Conservation (phyloP, 2,329 filamentous ascomycete species). For the Fusarium armeniacum region DNA sequence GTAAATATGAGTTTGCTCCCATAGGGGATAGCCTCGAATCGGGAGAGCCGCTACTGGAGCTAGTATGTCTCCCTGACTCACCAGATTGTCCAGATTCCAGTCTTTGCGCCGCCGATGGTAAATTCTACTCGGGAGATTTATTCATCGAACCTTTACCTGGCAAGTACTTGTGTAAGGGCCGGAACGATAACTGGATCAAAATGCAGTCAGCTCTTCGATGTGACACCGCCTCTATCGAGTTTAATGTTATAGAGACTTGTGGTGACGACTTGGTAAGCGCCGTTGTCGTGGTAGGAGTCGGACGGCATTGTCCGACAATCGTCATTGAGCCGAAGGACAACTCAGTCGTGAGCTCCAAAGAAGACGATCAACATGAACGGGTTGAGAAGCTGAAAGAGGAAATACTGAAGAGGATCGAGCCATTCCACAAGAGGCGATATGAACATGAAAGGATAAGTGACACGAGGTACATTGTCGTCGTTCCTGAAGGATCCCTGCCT, state of each 20-base stretch:
- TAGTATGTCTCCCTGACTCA: slow-evolving; percentile 26
- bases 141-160: slow-evolving; percentile 45
- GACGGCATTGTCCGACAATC: slow-evolving; percentile 39
- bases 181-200: slow-evolving; percentile 48
- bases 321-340: slow-evolving; percentile 34
- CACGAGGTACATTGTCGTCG: slow-evolving; percentile 34
- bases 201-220: slow-evolving; percentile 43
- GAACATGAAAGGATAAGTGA: slow-evolving; percentile 41
- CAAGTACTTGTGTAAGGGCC: slow-evolving; percentile 34
- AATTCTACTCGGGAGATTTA: slow-evolving; percentile 46
- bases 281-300: slow-evolving; percentile 37
- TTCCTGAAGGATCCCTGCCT: slow-evolving; percentile 29
- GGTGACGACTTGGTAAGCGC: slow-evolving; percentile 36
- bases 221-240: slow-evolving; percentile 43
- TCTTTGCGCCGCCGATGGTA: slow-evolving; percentile 34
- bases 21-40: neutral
- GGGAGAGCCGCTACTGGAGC: slow-evolving; percentile 24
- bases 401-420: slow-evolving; percentile 33
- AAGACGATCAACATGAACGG: neutral
- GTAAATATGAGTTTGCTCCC: slow-evolving; percentile 25
- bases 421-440: slow-evolving; percentile 44
- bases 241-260: slow-evolving; percentile 36
- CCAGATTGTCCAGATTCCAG: slow-evolving; percentile 32
- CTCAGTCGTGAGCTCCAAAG: neutral
- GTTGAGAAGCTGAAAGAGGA: slow-evolving; percentile 16